Conservation (phyloP, 2,329 filamentous ascomycete genomes). For the Gyromitra esculenta region DNA sequence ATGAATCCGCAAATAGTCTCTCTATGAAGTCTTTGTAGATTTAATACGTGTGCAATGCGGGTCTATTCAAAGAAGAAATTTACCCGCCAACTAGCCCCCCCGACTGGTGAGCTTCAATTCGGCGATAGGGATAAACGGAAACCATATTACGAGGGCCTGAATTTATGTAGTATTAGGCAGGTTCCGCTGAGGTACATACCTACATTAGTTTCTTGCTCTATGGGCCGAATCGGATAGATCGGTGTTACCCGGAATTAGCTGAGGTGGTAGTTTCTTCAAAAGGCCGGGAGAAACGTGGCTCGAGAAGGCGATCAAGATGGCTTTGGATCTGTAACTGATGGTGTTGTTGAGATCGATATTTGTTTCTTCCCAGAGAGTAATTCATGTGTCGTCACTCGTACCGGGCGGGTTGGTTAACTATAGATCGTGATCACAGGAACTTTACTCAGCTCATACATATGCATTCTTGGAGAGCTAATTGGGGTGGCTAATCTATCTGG, state of each 20-base stretch:
- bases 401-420: neutral
- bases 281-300: conserved; percentile 21
- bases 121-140: conserved; percentile 15
- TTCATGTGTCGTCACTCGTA: conserved; percentile 44
- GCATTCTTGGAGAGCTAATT: neutral
- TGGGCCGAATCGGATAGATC: neutral
- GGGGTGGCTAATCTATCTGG: neutral
- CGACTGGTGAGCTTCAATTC: conserved; percentile 34
- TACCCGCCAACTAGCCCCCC: conserved; percentile 31
- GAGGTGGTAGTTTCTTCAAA: neutral
- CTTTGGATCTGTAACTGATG: neutral
- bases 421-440: conserved; percentile 3
- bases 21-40: neutral
- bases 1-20: conserved; percentile 14
- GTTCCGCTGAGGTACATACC: conserved; percentile 13
- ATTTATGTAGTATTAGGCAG: conserved; percentile 16
- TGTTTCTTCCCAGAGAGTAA: neutral
- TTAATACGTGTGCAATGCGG: conserved; percentile 10
- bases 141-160: conserved; percentile 6
- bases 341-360: conserved; percentile 15
- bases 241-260: conserved; percentile 7
- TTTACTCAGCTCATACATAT: neutral
- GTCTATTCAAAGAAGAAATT: conserved; percentile 34
- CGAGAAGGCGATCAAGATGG: conserved; percentile 17
- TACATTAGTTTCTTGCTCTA: conserved; percentile 17